Percentiles rank a stretch among this genome's conserved stretches.
These are phyloP conservation scores for Ambrosia trifida DNA, from an alignment of 129 eudicot species.

Conservation along the genomic window DNA sequence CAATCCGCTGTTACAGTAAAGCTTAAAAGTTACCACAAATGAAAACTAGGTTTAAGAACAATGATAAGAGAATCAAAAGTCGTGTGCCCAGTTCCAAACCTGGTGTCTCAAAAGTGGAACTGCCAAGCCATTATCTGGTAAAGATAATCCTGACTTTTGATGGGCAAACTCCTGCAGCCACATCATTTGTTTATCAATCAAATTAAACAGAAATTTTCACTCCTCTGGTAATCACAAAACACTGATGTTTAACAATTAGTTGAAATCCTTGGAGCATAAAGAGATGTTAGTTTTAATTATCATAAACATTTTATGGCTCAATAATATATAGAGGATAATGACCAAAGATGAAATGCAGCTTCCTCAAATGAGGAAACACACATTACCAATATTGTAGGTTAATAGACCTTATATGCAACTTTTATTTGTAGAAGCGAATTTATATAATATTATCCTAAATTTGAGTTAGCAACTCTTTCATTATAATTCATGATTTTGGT, in stretches of 20 bases:
- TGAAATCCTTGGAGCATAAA: conserved; percentile 16
- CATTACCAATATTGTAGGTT: conserved; percentile 5
- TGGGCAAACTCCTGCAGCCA: conserved; percentile 56
- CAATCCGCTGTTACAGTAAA: conserved; percentile 64
- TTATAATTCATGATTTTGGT: conserved; percentile 4
- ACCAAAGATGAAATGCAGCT: conserved; percentile 10
- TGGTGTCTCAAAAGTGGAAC: conserved; percentile 85
- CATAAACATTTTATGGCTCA: conserved; percentile 6
- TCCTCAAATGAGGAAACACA: conserved; percentile 17
- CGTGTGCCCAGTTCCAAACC: conserved; percentile 43
- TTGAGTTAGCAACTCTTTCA: conserved; percentile 4
- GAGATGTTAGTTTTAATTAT: background rate
- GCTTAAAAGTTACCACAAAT: conserved; percentile 19
- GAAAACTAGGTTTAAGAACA: conserved; percentile 15
- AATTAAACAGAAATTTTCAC: background rate
- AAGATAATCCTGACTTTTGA: conserved; percentile 47
- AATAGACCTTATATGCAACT: background rate
- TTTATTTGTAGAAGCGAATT: conserved; percentile 1
- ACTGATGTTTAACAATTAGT: conserved; percentile 13
- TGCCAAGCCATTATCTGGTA: conserved; percentile 65
- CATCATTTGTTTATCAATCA: conserved; percentile 3
- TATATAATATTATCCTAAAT: background rate
- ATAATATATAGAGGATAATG: background rate
- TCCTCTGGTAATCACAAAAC: background rate
- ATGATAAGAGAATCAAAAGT: conserved; percentile 10